These are phyloP conservation scores for Salinomyces thailandicus DNA, from an alignment of 2,329 filamentous ascomycete genomes.

Conservation along the genomic window DNA sequence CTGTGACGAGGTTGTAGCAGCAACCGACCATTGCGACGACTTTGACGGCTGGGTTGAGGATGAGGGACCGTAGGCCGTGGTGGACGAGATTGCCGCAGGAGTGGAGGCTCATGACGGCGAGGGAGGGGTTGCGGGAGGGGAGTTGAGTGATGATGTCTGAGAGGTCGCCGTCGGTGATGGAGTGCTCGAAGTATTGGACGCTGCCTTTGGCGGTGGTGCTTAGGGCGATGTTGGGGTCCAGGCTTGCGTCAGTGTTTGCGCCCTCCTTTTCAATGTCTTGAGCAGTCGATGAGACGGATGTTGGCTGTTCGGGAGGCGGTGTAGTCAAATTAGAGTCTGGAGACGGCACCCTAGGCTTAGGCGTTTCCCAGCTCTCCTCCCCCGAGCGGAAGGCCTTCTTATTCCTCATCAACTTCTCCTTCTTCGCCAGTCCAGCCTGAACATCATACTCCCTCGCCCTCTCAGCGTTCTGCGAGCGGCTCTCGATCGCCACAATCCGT, in stretches of 20 bases:
- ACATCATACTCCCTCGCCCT: conserved; percentile 78
- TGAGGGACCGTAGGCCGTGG: conserved; percentile 76
- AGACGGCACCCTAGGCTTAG: too few relatives aligned
- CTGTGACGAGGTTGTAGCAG: conserved; percentile 94
- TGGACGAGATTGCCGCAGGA: conserved; percentile 97
- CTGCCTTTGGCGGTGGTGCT: conserved; percentile 46
- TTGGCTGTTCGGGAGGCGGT: conserved; percentile 14
- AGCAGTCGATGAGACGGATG: not conserved
- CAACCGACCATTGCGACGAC: conserved; percentile 95
- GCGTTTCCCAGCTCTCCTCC: conserved; percentile 10
- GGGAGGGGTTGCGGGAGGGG: conserved; percentile 20
- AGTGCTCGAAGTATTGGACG: conserved; percentile 68
- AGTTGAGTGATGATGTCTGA: conserved; percentile 40
- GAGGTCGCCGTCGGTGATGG: conserved; percentile 63
- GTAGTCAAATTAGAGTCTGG: conserved; percentile 13
- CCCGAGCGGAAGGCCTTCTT: conserved; percentile 63
- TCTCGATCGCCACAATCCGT: conserved; percentile 83
- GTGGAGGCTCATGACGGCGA: conserved; percentile 91
- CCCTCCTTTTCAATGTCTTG: conserved; percentile 7
- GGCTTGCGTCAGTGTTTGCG: conserved; percentile 24
- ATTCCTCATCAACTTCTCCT: conserved; percentile 64
- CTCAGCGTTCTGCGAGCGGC: conserved; percentile 72
- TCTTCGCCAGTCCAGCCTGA: conserved; percentile 64
- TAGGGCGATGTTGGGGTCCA: conserved; percentile 37
- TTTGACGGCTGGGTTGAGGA: conserved; percentile 71